Conservation (phyloP, 257 asterid species). For the Lantana camara region DNA sequence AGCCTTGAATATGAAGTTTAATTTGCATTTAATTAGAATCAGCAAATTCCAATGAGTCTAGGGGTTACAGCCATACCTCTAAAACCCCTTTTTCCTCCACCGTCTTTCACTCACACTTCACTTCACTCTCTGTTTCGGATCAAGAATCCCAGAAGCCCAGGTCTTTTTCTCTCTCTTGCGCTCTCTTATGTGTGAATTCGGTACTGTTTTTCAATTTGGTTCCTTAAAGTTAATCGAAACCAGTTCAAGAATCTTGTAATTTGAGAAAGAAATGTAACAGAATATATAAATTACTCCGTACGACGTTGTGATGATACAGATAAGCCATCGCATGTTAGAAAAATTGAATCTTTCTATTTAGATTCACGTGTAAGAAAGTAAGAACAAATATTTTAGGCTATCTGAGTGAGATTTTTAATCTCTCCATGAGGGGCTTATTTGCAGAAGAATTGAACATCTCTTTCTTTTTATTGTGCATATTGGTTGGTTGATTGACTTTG, state of each 20-base stretch:
- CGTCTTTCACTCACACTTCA: constrained; percentile 27
- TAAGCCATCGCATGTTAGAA: not conserved
- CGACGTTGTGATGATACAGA: not conserved
- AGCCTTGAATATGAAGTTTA: not conserved
- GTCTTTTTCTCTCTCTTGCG: constrained; percentile 21
- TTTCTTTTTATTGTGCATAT: constrained; percentile 4
- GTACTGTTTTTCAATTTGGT: constrained; percentile 11
- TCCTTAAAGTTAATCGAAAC: not conserved
- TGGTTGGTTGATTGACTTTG: constrained; percentile 29
- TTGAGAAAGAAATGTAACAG: not conserved
- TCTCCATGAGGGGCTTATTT: not conserved
- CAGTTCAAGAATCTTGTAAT: not conserved
- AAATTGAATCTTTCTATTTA: too few species aligned
- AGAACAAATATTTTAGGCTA: not conserved
- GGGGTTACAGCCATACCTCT: constrained; percentile 28
- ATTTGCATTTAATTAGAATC: constrained; percentile 3
- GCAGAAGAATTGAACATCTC: not conserved
- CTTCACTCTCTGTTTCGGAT: not conserved
- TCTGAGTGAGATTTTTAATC: too few species aligned
- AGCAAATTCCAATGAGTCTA: constrained; percentile 31
- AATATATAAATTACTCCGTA: not conserved
- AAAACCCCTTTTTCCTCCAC: constrained; percentile 9
- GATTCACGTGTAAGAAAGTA: not conserved
- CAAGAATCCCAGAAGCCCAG: constrained; percentile 24
- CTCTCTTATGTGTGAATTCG: not conserved